Conservation (phyloP, 2,329 filamentous ascomycete species). For the Macroventuria anomochaeta region DNA sequence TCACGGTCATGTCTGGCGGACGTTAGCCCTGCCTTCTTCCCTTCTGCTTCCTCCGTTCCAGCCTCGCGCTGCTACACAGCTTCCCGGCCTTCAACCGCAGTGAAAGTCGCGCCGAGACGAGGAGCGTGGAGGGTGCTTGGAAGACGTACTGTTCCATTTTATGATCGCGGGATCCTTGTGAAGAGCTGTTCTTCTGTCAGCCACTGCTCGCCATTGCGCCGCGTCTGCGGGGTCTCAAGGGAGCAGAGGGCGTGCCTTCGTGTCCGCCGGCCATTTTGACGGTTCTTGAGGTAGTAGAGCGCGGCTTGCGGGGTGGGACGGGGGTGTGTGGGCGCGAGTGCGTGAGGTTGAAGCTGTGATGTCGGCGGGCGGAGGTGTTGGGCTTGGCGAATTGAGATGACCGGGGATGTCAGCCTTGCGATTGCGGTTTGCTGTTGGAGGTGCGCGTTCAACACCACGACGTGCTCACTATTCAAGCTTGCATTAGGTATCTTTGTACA, state of each 20-base stretch:
- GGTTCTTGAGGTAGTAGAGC: constrained; percentile 19
- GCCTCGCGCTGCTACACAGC: background rate
- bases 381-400: constrained; percentile 32
- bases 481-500: no score
- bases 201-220: constrained; percentile 24
- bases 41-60: background rate
- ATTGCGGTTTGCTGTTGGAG: background rate
- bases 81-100: background rate
- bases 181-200: constrained; percentile 51
- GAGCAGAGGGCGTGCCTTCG: constrained; percentile 21
- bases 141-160: constrained; percentile 60
- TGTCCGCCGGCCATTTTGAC: constrained; percentile 40
- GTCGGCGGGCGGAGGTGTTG: constrained; percentile 24
- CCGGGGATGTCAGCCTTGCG: constrained; percentile 9
- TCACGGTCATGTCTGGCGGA: constrained; percentile 74
- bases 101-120: background rate
- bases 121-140: constrained; percentile 41
- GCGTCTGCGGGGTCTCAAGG: background rate
- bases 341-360: constrained; percentile 27
- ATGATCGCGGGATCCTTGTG: constrained; percentile 63
- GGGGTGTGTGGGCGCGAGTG: constrained; percentile 18
- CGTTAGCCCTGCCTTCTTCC: constrained; percentile 18
- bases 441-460: background rate
- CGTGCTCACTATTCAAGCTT: background rate
- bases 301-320: constrained; percentile 22